A percentile compares a stretch with the other conserved stretches of the same genome.
These are phyloP conservation scores for Candida odintsovae DNA, from an alignment of 805 yeast genomes.

Conservation along the genomic window DNA sequence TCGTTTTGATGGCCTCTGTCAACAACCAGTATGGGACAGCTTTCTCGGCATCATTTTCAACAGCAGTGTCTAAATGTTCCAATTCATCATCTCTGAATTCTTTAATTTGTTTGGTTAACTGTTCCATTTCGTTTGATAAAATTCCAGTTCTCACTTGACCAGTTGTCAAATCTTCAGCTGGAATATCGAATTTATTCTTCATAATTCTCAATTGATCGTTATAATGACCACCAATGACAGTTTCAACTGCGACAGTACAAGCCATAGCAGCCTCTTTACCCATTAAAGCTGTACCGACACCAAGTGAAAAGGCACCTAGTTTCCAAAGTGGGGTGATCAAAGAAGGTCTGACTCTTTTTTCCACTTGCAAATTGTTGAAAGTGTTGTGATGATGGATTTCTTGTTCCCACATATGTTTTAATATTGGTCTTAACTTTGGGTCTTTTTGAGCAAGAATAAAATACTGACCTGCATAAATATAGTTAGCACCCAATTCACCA, in stretches of 20 bases:
- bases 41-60: slow-evolving; percentile 83
- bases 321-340: slow-evolving; percentile 91
- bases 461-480: slow-evolving; percentile 89
- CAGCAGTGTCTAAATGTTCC: slow-evolving; percentile 92
- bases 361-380: slow-evolving; percentile 69
- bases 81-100: slow-evolving; percentile 89
- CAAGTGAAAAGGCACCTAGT: slow-evolving; percentile 81
- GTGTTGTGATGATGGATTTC: slow-evolving; percentile 87
- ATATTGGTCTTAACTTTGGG: slow-evolving; percentile 72
- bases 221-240: slow-evolving; percentile 95
- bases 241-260: slow-evolving; percentile 97
- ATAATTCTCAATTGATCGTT: slow-evolving; percentile 81
- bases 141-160: slow-evolving; percentile 19
- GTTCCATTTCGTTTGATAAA: slow-evolving; percentile 48
- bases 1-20: slow-evolving; percentile 79
- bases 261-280: slow-evolving; percentile 99
- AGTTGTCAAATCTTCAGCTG: slow-evolving; percentile 27
- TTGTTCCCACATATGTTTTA: slow-evolving; percentile 98
- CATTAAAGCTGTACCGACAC: slow-evolving; percentile 77
- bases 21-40: slow-evolving; percentile 89
- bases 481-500: slow-evolving; percentile 94
- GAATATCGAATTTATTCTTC: slow-evolving; percentile 55
- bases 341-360: slow-evolving; percentile 85
- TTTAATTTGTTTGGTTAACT: slow-evolving; percentile 57
- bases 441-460: slow-evolving; percentile 61